phyloP scores from a whole-genome alignment of 768 basidiomycete genomes.

The Collybia sp. region DNA sequence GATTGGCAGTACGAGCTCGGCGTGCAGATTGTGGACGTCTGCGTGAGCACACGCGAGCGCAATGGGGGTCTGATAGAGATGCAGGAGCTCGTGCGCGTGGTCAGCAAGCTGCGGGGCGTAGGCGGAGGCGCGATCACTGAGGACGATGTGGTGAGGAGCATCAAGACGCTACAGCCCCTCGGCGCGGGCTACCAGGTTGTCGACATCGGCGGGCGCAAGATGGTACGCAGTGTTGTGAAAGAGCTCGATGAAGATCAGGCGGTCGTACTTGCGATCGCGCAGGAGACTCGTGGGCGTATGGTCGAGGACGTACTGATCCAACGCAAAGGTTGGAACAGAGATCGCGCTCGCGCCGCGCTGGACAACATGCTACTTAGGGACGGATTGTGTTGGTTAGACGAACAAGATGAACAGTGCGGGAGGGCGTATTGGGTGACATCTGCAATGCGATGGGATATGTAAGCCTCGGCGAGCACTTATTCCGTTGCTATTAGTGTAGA shows the following conservation, averaged over 20 bases:
- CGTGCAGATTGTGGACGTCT: slow-evolving; percentile 91
- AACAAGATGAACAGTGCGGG: slow-evolving; percentile 67
- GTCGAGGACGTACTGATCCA: slow-evolving; percentile 56
- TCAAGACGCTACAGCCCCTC: slow-evolving; percentile 83
- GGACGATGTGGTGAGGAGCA: slow-evolving; percentile 79
- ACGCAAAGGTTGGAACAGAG: slow-evolving; percentile 71
- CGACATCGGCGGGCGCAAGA: slow-evolving; percentile 65
- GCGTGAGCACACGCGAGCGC: slow-evolving; percentile 79
- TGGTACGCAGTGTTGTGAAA: slow-evolving; percentile 87
- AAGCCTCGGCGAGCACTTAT: slow-evolving; percentile 8
- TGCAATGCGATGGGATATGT: slow-evolving; percentile 81
- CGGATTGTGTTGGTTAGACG: slow-evolving; percentile 93
- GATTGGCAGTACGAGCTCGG: slow-evolving; percentile 97
- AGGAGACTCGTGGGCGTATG: slow-evolving; percentile 63
- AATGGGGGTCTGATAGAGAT: slow-evolving; percentile 94
- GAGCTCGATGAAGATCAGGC: slow-evolving; percentile 90
- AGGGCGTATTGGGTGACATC: slow-evolving; percentile 86
- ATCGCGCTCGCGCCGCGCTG: slow-evolving; percentile 71
- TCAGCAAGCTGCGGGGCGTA: slow-evolving; percentile 72
- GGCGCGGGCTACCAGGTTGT: slow-evolving; percentile 90
- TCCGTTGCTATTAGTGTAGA: no score
- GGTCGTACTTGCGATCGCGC: slow-evolving; percentile 71
- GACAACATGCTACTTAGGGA: slow-evolving; percentile 90
- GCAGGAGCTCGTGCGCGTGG: slow-evolving; percentile 74
- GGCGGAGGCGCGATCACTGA: slow-evolving; percentile 70